Evolutionary conservation across 176 grass and related monocot genomes (phyloP).

Genomic region (Themeda triandra): DNA sequence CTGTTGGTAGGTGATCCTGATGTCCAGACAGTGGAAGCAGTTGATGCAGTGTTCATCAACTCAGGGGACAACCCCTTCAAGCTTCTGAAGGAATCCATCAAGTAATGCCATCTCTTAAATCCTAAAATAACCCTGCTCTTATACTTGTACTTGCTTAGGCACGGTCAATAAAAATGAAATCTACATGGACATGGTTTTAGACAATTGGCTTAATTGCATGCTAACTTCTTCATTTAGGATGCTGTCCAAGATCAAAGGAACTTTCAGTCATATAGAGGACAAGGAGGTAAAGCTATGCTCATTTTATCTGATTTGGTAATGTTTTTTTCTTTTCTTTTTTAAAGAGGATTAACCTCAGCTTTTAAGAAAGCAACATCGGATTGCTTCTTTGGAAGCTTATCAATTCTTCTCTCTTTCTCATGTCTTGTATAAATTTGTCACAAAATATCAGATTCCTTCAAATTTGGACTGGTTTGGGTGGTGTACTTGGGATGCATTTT

Average conservation of each 20-base stretch:
- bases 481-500: conserved; percentile 83
- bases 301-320: background rate
- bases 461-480: conserved; percentile 62
- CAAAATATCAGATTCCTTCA: conserved; percentile 26
- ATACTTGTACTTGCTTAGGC: background rate
- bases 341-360: too few relatives aligned
- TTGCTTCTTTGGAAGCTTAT: background rate
- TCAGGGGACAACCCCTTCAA: conserved; percentile 48
- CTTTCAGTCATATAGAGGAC: conserved; percentile 51
- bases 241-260: conserved; percentile 47
- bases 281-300: conserved; percentile 39
- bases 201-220: background rate
- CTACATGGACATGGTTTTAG: background rate
- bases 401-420: background rate
- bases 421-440: background rate
- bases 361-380: too few relatives aligned
- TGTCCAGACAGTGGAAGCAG: conserved; percentile 26
- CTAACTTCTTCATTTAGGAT: background rate
- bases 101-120: background rate
- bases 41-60: conserved; percentile 36
- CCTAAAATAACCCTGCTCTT: background rate
- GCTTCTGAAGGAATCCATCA: conserved; percentile 41
- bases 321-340: too few relatives aligned
- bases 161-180: background rate
- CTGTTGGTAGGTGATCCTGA: conserved; percentile 47